Conservation (phyloP, 768 basidiomycete genomes). For the Lepiota venenata region DNA sequence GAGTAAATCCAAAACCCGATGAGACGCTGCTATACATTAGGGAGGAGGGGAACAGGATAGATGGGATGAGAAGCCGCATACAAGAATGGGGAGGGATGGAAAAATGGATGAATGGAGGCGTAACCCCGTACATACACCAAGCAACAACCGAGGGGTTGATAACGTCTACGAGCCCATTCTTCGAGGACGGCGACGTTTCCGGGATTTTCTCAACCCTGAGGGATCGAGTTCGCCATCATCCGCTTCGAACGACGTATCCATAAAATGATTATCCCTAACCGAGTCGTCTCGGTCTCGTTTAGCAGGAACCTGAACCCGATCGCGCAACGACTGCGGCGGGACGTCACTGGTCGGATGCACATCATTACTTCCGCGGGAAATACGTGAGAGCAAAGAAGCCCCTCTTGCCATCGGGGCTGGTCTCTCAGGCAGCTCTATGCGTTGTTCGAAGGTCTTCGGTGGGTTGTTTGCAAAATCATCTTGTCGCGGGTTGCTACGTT, state of each 20-base stretch:
- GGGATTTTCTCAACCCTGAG: not conserved
- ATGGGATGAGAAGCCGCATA: not conserved
- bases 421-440: not conserved
- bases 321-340: slow-evolving; percentile 10
- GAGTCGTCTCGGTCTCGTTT: slow-evolving; percentile 12
- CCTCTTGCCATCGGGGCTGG: not conserved
- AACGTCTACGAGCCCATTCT: slow-evolving; percentile 8
- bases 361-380: slow-evolving; percentile 6
- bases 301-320: slow-evolving; percentile 12
- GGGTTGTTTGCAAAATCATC: not conserved
- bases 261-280: not conserved
- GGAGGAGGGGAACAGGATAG: not conserved
- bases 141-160: not conserved
- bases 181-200: slow-evolving; percentile 5
- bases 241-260: not conserved
- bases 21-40: slow-evolving; percentile 11
- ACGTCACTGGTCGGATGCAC: not conserved
- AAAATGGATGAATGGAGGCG: not conserved
- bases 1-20: slow-evolving; percentile 11
- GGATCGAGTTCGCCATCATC: slow-evolving; percentile 7
- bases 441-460: slow-evolving; percentile 8
- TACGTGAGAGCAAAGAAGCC: slow-evolving; percentile 8
- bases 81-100: slow-evolving; percentile 3
- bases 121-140: not conserved
- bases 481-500: slow-evolving; percentile 13